Conservation (phyloP, 768 basidiomycete genomes). For the Calvatia gigantea region DNA sequence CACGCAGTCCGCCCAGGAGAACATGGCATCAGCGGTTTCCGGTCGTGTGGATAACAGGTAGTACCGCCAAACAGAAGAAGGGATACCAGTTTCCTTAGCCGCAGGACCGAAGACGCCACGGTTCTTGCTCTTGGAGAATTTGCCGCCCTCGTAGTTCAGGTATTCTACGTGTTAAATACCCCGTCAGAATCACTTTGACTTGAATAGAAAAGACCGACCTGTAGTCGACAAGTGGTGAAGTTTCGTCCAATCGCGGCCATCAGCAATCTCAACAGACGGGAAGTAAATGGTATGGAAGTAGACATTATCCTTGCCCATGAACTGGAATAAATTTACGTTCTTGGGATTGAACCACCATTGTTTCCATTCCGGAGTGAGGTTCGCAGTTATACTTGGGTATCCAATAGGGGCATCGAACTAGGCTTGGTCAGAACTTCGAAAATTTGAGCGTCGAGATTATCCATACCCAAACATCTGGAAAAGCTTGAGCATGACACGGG, state of each 20-base stretch:
- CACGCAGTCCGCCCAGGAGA: constrained; percentile 95
- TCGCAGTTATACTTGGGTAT: constrained; percentile 95
- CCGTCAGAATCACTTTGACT: not conserved
- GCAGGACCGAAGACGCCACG: constrained; percentile 96
- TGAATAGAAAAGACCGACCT: constrained; percentile 47
- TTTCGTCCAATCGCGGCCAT: constrained; percentile 90
- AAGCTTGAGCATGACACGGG: constrained; percentile 5
- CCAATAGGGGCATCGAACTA: constrained; percentile 97
- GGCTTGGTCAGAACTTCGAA: constrained; percentile 13
- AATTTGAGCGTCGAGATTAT: not conserved
- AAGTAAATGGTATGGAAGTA: constrained; percentile 98
- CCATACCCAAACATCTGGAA: constrained; percentile 88
- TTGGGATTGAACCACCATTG: constrained; percentile 95
- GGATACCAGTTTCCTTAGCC: constrained; percentile 90
- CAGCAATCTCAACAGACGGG: constrained; percentile 86
- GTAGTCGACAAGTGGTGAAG: constrained; percentile 94
- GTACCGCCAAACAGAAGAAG: constrained; percentile 95
- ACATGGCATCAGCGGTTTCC: constrained; percentile 92
- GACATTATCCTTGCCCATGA: constrained; percentile 99
- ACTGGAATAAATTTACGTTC: constrained; percentile 90
- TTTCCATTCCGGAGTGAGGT: constrained; percentile 92
- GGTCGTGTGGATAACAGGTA: constrained; percentile 91
- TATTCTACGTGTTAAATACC: constrained; percentile 57
- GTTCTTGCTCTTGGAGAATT: constrained; percentile 97
- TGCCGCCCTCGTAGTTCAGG: constrained; percentile 96